Base-by-base conservation (phyloP, 768 basidiomycete genomes). In the Termitomyces sp. region DNA sequence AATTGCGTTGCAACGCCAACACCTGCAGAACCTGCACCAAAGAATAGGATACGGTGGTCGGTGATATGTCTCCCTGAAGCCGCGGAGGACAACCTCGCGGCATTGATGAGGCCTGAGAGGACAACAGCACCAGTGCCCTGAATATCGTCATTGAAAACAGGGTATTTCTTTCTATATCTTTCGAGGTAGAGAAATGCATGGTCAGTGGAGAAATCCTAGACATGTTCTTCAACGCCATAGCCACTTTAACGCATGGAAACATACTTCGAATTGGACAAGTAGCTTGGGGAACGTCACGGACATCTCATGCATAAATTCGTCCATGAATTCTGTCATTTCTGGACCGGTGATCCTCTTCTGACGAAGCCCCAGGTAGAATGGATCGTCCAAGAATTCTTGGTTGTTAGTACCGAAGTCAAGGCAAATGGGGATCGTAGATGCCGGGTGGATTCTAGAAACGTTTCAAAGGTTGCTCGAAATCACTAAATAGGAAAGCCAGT, bases 381-480 rank as follows among this genome's bases (percentile, higher is more conserved):
- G 92, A 70, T 97, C 94, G 18, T 90, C 82, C 44, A 95, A 78
- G 72, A 84, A 87, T 57, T 75, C 73, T 60, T 90, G 77, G 56
- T 84, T 96, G 74, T 96, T 92, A 6, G 94, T 96, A 41, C 94
- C 95, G 41, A 96, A 80, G 73, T 97, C 94, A 55, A 93, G 78
- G 63, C 83, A 85, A 65, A 94, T 92, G 31, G 93, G 92, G 36
- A 95, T 76, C 1, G 89, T 88, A 18, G 90, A 88, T 24, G 80
- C 72, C 5, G 90, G 89, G 16, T 87, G 88, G 62, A 92, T 87
- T 51, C 90, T 90, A 58, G 50, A 5, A 15, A 26, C 12, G 26
- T n/a, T 18, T 39, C 33, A 54, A 7, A 47, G 24, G 13, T 39
- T 34, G 36, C 13, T 22, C 36, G n/a, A 46, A 13, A 37, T 29